Base-by-base conservation (phyloP, 2,329 filamentous ascomycete species). In the Penicillium digitatum region DNA sequence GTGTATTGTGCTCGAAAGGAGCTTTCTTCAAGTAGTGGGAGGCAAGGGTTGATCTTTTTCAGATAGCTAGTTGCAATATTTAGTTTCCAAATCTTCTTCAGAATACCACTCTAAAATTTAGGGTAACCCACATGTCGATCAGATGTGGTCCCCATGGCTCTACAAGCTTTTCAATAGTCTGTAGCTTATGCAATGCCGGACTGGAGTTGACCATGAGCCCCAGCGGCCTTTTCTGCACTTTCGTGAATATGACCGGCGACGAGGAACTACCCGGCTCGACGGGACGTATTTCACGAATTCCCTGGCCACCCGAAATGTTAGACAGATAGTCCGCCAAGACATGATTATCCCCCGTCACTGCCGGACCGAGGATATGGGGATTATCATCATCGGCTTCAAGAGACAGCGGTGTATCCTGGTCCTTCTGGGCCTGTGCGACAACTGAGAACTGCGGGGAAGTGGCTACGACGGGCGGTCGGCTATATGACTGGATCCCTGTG, bases 301-400 rank as follows among this genome's bases (percentile, higher is more conserved):
- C 57, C 10, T 56, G 57, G 1, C 48, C 40, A 22, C 52, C 55
- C 10, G 67, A 56, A 38, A 68, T 62, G 26, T 66, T 62, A 18
- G 75, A 76, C 3, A 83, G 71, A 56, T 83, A 83, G 52, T 78
- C 76, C 2, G 79, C 77, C 7, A 84, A 61, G 2, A 83, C 71
- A 29, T 83, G 78, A 3, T 75, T 81, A 66, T 84, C 82, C 34
- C 52, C 56, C 5, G 43, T 49, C 10, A 57, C 52, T 1, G 58
- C 52, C 1, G 60, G 60, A 9, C 60, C 49, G 4, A 62, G 42
- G 4, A 62, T 60, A 46, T 62, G 60, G 1, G 60, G 50, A 22
- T 44, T 62, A 34, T 58, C 57, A 49, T 61, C 52, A 5, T 51
- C 60, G 2, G 56, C 55, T 22, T 61, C 60, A 1, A 46, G 29